Base-by-base conservation (phyloP, 352 stramenopile genomes). In the Pythium scleroteichum region DNA sequence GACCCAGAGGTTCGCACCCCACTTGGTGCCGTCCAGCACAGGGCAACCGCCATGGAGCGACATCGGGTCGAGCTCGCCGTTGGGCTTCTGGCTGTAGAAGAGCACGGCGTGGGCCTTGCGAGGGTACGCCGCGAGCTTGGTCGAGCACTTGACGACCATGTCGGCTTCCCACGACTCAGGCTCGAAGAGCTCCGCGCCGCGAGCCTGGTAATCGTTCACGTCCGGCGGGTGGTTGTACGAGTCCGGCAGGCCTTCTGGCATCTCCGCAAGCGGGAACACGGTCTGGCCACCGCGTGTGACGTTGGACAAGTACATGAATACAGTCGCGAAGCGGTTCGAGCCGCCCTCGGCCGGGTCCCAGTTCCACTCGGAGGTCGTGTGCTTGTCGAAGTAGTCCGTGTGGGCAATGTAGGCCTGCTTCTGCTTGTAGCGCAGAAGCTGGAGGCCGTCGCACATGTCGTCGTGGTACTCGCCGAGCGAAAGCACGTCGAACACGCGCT, bases 51-150 rank as follows among this genome's bases (percentile, higher is more conserved):
- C 96, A 64, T 99, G 69, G 61, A 96, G 54, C 26, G 78, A 85
- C 80, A 79, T 82, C 4, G 79, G 71, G 71, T 99, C 96, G 6
- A 91, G 69, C 55, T 86, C 77, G 14, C 85, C 97, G 78, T 99
- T 97, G 1, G 96, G 91, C 53, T 97, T 87, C 62, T 99, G 96
- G 55, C 80, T 98, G 84, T 99, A 99, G 79, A 99, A 99, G 7
- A 99, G 72, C n/a, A 99, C 78, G 2, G 97, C 95, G 52, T 97
- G 87, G 24, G 90, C 93, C 60, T 95, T 95, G 53, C 70, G 78
- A 12, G 85, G 85, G 66, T 92, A 92, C 53, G 78, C 78, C 14
- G 82, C 82, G 38, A 94, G 69, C 62, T 90, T 89, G 35, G 78
- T 88, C 7, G 78, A 79, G 70, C 85, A 94, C 60, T 90, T 84